Conservation (phyloP, 2,329 filamentous ascomycete species). For the Aspergillus sp. region DNA sequence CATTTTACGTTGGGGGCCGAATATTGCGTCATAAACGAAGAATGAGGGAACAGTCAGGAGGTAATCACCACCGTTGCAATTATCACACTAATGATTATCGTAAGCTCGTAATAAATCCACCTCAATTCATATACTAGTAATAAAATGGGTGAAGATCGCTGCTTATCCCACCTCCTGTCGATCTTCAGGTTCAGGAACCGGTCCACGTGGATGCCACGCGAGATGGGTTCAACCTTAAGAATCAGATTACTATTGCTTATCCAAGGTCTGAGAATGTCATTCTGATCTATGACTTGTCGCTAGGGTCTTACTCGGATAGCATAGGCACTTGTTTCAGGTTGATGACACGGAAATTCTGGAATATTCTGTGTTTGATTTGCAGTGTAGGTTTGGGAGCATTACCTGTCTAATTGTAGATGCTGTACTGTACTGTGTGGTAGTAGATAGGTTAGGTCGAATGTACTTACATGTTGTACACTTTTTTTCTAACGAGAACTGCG, state of each 20-base stretch:
- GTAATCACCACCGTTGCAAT: not conserved
- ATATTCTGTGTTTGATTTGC: not conserved
- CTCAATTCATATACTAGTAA: not conserved
- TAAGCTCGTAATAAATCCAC: not conserved
- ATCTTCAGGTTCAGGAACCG: not conserved
- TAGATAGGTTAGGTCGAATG: not conserved
- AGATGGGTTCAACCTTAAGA: not conserved
- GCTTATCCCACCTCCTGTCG: not conserved
- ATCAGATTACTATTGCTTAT: not conserved
- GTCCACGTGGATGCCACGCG: not conserved
- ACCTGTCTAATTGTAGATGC: not conserved
- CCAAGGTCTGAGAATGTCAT: not conserved
- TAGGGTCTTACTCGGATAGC: not conserved
- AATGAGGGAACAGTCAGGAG: not conserved
- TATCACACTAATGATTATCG: not conserved
- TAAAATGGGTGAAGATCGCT: not conserved
- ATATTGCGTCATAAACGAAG: not conserved
- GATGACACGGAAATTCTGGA: not conserved
- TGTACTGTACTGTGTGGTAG: not conserved
- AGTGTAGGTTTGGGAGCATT: no score
- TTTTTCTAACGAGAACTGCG: no score
- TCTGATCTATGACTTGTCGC: not conserved
- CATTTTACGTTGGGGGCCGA: not conserved
- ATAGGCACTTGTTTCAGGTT: not conserved
- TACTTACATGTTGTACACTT: no score